These are phyloP conservation scores for Tylopilus intermedius DNA, from an alignment of 768 basidiomycete species.

Conservation along the genomic window DNA sequence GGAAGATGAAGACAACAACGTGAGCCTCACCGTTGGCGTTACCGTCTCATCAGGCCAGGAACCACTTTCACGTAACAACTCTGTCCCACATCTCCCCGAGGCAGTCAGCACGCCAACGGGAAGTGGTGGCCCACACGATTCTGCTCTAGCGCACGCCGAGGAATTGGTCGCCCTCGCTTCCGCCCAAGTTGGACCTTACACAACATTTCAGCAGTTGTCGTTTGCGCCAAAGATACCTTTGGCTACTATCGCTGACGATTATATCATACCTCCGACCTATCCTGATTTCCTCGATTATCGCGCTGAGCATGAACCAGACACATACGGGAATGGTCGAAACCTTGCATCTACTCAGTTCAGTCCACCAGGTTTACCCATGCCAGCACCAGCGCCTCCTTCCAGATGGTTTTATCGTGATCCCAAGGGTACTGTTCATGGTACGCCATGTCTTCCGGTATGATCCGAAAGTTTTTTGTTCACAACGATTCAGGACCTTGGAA, in stretches of 20 bases:
- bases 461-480: constrained; percentile 7
- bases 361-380: constrained; percentile 76
- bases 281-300: constrained; percentile 71
- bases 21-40: constrained; percentile 60
- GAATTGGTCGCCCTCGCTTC: constrained; percentile 65
- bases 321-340: constrained; percentile 40
- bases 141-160: constrained; percentile 47
- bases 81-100: constrained; percentile 25
- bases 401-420: constrained; percentile 85
- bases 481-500: constrained; percentile 71
- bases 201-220: constrained; percentile 84
- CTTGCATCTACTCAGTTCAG: constrained; percentile 64
- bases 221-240: constrained; percentile 88
- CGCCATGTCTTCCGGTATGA: constrained; percentile 20
- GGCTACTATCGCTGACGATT: constrained; percentile 83
- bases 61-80: constrained; percentile 27
- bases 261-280: constrained; percentile 89
- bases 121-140: constrained; percentile 26
- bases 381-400: constrained; percentile 59
- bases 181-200: constrained; percentile 76
- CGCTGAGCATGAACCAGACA: constrained; percentile 55
- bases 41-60: constrained; percentile 44
- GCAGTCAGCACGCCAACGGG: constrained; percentile 27
- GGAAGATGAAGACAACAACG: constrained; percentile 51
- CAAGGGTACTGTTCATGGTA: constrained; percentile 74